Conservation (phyloP, 257 asterid species). For the Agastache rugosa region DNA sequence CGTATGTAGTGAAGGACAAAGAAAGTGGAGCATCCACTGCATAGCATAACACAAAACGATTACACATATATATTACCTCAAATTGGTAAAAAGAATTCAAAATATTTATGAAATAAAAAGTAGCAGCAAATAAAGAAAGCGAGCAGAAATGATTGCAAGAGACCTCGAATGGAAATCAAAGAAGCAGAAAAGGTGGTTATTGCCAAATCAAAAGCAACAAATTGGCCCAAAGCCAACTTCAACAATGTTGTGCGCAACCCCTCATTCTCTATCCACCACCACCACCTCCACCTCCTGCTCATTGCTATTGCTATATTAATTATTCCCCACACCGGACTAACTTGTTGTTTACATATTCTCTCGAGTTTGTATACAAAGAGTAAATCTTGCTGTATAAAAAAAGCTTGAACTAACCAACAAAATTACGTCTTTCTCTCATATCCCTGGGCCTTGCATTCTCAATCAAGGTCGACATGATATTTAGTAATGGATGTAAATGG, state of each 20-base stretch:
- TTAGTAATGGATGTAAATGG: too few relatives aligned
- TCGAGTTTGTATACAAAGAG: too few relatives aligned
- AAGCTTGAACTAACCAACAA: too few relatives aligned
- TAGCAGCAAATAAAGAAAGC: neutral
- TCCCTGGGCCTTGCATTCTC: too few relatives aligned
- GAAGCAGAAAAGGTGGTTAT: conserved; percentile 58
- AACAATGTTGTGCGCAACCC: conserved; percentile 38
- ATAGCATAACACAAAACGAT: too few relatives aligned
- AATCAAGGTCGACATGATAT: too few relatives aligned
- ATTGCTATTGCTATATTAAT: neutral
- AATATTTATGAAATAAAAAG: neutral
- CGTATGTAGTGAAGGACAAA: conserved; percentile 62
- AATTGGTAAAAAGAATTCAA: neutral
- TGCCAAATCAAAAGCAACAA: conserved; percentile 57
- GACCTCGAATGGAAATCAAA: conserved; percentile 50
- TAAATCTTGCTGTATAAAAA: too few relatives aligned
- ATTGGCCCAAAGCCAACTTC: conserved; percentile 61
- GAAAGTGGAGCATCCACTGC: conserved; percentile 72
- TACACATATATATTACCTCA: neutral
- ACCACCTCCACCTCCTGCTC: neutral
- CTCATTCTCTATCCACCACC: conserved; percentile 43
- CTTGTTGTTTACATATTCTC: too few relatives aligned
- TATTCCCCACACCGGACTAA: neutral
- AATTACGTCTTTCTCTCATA: too few relatives aligned
- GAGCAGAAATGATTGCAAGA: too few relatives aligned